phyloP scores from a whole-genome alignment of 2,329 filamentous ascomycete species.

The Colletotrichum euphorbiae region DNA sequence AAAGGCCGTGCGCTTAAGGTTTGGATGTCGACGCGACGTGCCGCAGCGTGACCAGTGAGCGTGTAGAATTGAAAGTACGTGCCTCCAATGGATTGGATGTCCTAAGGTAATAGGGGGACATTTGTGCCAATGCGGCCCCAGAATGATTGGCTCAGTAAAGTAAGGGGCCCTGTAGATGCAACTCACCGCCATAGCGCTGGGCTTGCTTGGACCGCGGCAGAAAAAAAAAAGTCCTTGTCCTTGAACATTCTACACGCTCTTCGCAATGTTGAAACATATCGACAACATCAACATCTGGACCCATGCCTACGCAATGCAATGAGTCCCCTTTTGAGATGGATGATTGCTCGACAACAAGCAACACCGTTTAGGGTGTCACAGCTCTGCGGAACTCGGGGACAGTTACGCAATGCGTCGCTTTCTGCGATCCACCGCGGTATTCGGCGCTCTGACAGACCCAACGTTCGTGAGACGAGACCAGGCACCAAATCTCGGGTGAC shows the following conservation, averaged over 20 bases:
- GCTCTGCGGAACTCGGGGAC: conserved; percentile 1
- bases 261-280: conserved; percentile 5
- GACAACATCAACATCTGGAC: conserved; percentile 2
- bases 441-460: conserved; percentile 57
- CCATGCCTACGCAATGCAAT: conserved; percentile 38
- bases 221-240: conserved; percentile 33
- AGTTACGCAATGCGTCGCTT: conserved; percentile 51
- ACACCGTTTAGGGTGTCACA: background rate
- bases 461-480: conserved; percentile 3
- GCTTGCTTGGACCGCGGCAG: conserved; percentile 31
- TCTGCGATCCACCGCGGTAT: conserved; percentile 78
- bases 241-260: background rate
- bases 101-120: background rate
- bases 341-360: conserved; percentile 22
- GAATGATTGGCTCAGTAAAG: background rate
- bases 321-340: conserved; percentile 37
- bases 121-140: background rate
- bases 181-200: conserved; percentile 27
- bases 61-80: conserved; percentile 10
- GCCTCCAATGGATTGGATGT: background rate
- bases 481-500: conserved; percentile 41
- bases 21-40: too few species aligned
- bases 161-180: background rate
- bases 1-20: background rate
- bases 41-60: too few species aligned